These are phyloP conservation scores for Chloroidium sp. DNA, from an alignment of 163 green algal species.

Conservation along the genomic window DNA sequence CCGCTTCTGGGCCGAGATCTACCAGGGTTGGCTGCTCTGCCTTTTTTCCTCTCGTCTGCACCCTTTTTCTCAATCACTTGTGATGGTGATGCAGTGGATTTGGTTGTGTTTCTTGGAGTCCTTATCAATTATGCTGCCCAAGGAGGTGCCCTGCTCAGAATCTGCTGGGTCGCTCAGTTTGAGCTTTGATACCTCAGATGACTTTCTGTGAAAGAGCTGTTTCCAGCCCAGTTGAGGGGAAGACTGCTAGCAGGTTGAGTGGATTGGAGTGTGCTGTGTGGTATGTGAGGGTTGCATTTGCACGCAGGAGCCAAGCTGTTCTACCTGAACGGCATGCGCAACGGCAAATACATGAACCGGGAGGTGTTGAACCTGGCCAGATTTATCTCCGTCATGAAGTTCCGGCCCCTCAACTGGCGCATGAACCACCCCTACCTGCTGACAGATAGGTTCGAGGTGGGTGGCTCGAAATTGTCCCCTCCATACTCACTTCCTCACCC, in stretches of 20 bases:
- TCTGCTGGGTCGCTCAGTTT: neutral
- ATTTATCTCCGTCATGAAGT: slow-evolving; percentile 90
- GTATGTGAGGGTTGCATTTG: no score
- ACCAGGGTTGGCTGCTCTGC: slow-evolving; percentile 47
- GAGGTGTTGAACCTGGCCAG: slow-evolving; percentile 92
- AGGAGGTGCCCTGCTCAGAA: no score
- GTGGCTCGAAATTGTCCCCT: neutral
- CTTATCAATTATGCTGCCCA: no score
- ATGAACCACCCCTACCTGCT: slow-evolving; percentile 83
- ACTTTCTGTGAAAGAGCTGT: no score
- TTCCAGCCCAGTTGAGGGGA: no score
- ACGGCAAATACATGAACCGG: slow-evolving; percentile 71
- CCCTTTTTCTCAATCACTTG: neutral
- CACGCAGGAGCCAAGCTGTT: slow-evolving; percentile 89
- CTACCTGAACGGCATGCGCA: slow-evolving; percentile 83
- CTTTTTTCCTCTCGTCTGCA: neutral
- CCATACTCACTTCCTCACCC: neutral
- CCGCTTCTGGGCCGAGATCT: slow-evolving; percentile 95
- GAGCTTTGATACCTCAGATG: no score
- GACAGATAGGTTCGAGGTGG: slow-evolving; percentile 75
- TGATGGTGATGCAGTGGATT: no score
- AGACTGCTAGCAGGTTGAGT: no score
- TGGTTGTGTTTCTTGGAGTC: no score
- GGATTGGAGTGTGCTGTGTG: no score
- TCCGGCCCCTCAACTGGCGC: slow-evolving; percentile 86